Base-by-base conservation (phyloP, 2,329 filamentous ascomycete genomes). In the Trichophyton schoenleinii region DNA sequence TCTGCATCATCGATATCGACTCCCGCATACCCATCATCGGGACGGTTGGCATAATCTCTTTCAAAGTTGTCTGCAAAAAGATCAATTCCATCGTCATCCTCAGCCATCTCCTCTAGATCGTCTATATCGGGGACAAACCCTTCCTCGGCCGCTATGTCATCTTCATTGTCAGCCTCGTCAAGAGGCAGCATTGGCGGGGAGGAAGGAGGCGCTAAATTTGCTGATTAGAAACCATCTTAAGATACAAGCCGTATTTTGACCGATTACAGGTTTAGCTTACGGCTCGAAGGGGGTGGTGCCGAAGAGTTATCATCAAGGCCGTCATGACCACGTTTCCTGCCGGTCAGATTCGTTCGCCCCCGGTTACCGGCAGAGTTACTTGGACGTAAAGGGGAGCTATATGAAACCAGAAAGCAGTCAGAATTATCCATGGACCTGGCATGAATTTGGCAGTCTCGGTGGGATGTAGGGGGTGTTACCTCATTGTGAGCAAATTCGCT, bases 291-390 rank as follows among this genome's bases (percentile, higher is more conserved):
- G 66, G 83, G 82, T 65, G 79, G 78, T 59, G 78, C 80, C 15
- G 83, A 83, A 31, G 83, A 83, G 48, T 78, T 77, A 60, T 84
- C 82, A 68, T 85, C 81, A 67, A 87, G 85, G 63, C 61, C 63
- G 25, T 87, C 85, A 75, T 85, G 80, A 41, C 80, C 79, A 68
- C 86, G 81, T 74, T 88, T 88, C 63, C 83, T 79, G 64, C 80
- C 75, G 66, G 76, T 80, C 65, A 77, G 68, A 60, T 75, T 76
- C 18, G 75, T 74, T 61, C 81, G 73, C 60, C 89, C 89, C 67
- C 89, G 85, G 75, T 95, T 96, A 68, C 86, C 90, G 66, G 91
- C 91, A 63, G 87, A 85, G 80, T 88, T 87, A 76, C 86, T 90
- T 68, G 85, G 81, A 74, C 87, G 86, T 64, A 95, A 81, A 72